Conservation (phyloP, 306 rosid genomes). For the Gillenia trifoliata region DNA sequence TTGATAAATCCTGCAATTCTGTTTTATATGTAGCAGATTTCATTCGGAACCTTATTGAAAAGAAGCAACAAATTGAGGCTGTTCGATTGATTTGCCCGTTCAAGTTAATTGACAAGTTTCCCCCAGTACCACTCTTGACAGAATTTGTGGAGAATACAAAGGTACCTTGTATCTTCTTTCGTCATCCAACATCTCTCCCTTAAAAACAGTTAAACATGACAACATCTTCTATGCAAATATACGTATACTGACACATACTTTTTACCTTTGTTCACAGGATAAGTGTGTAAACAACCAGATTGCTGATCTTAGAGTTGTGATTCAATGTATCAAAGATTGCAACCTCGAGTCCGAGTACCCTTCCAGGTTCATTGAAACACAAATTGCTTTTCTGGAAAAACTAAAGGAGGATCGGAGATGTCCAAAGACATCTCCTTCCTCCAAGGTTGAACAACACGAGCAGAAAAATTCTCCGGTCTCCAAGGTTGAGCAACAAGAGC, state of each 20-base stretch:
- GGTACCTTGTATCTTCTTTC: constrained; percentile 17
- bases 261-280: constrained; percentile 27
- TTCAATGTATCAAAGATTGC: constrained; percentile 42
- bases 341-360: constrained; percentile 31
- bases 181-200: neutral
- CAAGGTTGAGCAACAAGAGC: neutral
- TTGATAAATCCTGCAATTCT: neutral
- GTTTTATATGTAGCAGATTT: constrained; percentile 25
- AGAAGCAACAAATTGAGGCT: constrained; percentile 39
- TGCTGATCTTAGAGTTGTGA: constrained; percentile 25
- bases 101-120: constrained; percentile 35
- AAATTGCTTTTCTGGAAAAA: constrained; percentile 19
- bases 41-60: constrained; percentile 37
- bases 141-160: constrained; percentile 14
- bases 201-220: neutral
- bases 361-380: constrained; percentile 20
- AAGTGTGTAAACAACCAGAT: constrained; percentile 31
- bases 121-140: constrained; percentile 32
- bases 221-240: neutral
- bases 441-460: neutral
- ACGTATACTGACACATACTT: neutral
- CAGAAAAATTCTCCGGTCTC: neutral
- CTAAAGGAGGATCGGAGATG: constrained; percentile 13
- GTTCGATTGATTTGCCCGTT: constrained; percentile 48
- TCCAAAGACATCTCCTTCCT: neutral